Conservation (phyloP, 305 asterid genomes). For the Withania somnifera region DNA sequence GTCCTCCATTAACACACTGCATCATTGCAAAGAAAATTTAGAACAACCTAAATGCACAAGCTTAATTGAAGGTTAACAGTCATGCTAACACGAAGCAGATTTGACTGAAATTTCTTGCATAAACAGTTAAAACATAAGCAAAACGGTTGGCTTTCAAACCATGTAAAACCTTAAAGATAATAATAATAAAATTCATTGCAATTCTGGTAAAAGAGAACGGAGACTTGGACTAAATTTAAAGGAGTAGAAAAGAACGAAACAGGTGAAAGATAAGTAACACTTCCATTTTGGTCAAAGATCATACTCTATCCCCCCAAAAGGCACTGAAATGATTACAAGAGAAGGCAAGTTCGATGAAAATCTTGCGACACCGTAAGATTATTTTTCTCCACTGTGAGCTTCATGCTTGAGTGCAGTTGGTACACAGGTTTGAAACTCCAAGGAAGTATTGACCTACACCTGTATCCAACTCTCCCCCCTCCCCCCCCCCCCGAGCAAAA, state of each 20-base stretch:
- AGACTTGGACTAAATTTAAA: neutral
- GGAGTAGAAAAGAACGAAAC: neutral
- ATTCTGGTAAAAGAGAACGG: neutral
- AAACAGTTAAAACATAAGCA: neutral
- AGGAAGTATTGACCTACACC: neutral
- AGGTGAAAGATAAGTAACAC: neutral
- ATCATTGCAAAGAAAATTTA: neutral
- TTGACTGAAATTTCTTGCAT: neutral
- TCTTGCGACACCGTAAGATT: neutral
- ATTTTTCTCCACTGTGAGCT: neutral
- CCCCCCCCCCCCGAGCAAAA: neutral
- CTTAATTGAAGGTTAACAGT: neutral
- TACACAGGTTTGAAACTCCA: neutral
- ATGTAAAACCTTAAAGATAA: neutral
- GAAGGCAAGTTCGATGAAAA: neutral
- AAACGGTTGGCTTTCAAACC: neutral
- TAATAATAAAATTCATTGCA: neutral
- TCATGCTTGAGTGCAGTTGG: neutral
- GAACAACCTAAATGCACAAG: neutral
- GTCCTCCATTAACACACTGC: conserved; percentile 65
- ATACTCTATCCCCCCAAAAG: neutral
- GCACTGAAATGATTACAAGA: neutral
- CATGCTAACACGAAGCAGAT: neutral
- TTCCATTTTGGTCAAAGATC: neutral
- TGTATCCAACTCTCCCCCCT: too few species aligned